phyloP scores from a whole-genome alignment of 305 asterid species.

The Rubia tinctorum region DNA sequence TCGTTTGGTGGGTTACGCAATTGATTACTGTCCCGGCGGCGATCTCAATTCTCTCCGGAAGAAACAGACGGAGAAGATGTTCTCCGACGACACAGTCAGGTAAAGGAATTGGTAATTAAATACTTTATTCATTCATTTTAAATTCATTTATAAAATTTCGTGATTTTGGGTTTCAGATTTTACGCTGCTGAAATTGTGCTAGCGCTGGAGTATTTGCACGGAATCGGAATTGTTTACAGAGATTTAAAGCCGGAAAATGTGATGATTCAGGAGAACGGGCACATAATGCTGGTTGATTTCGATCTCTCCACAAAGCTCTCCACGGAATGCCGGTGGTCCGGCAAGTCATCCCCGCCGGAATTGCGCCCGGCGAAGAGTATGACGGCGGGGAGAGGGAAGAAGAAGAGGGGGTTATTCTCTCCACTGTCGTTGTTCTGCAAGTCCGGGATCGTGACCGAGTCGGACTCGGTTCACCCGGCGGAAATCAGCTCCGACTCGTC shows the following conservation, averaged over 20 bases:
- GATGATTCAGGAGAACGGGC: slow-evolving; percentile 85
- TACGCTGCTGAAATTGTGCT: slow-evolving; percentile 88
- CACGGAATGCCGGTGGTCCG: slow-evolving; percentile 28
- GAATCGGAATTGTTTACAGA: slow-evolving; percentile 78
- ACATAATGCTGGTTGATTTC: slow-evolving; percentile 83
- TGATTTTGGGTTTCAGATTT: slow-evolving; percentile 38
- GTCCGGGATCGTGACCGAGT: slow-evolving; percentile 42
- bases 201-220: slow-evolving; percentile 79
- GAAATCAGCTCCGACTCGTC: slow-evolving; percentile 30
- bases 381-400: slow-evolving; percentile 19
- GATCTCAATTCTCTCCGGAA: slow-evolving; percentile 68
- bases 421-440: slow-evolving; percentile 33
- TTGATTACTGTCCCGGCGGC: slow-evolving; percentile 91
- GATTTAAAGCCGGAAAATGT: slow-evolving; percentile 95
- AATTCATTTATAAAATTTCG: background rate
- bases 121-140: background rate
- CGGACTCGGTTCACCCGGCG: slow-evolving; percentile 36
- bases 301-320: slow-evolving; percentile 81
- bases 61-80: slow-evolving; percentile 78
- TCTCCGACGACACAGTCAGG: slow-evolving; percentile 89
- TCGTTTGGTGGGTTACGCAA: slow-evolving; percentile 70
- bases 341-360: slow-evolving; percentile 8
- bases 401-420: slow-evolving; percentile 30
- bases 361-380: slow-evolving; percentile 16
- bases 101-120: slow-evolving; percentile 9